Conservation (phyloP, 805 yeast species). For the Yamadazyma olivae region DNA sequence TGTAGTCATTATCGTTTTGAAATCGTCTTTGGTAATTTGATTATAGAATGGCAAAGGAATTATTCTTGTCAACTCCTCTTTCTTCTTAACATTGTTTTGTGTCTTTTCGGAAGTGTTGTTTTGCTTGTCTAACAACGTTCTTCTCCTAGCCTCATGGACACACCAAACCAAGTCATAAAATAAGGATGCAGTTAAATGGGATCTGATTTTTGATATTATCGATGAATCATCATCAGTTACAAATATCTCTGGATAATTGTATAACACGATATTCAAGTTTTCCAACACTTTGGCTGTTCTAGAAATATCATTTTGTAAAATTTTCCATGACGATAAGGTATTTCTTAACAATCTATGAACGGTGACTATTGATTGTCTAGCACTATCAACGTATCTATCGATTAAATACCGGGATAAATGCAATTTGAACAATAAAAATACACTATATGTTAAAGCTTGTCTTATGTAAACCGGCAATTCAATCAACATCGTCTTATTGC, state of each 20-base stretch:
- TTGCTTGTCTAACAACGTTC: constrained; percentile 40
- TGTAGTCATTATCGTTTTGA: constrained; percentile 78
- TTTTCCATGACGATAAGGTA: constrained; percentile 88
- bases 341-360: constrained; percentile 86
- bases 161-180: constrained; percentile 93
- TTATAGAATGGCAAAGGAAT: constrained; percentile 86
- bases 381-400: constrained; percentile 77
- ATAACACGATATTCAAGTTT: constrained; percentile 79
- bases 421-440: constrained; percentile 72
- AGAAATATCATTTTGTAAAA: constrained; percentile 84
- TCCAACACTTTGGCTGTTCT: constrained; percentile 90
- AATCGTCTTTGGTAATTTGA: constrained; percentile 86
- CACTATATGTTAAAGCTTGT: constrained; percentile 81
- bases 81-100: constrained; percentile 4
- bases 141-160: constrained; percentile 87
- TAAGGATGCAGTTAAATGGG: constrained; percentile 86
- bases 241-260: constrained; percentile 83
- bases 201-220: constrained; percentile 83
- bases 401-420: constrained; percentile 74
- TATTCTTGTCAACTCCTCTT: constrained; percentile 29
- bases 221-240: constrained; percentile 49
- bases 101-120: constrained; percentile 5
- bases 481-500: constrained; percentile 62
- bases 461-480: constrained; percentile 86
- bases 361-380: constrained; percentile 90